Percentiles rank a stretch among this genome's conserved stretches.
Conservation (phyloP, 208 protist species). For the Crithidia sp. region DNA sequence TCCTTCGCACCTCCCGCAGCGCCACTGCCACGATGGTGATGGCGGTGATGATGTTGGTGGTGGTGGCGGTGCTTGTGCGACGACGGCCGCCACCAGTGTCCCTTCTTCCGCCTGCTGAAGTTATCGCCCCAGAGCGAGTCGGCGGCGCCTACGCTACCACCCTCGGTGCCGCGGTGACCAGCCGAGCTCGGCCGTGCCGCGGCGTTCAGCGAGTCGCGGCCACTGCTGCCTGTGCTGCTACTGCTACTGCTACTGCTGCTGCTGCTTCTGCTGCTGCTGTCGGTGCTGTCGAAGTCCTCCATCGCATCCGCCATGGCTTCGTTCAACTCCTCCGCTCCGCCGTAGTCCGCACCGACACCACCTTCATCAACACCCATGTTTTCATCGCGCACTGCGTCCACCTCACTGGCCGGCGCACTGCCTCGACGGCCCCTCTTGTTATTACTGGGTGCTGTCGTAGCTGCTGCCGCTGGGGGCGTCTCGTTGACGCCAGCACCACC, state of each 20-base stretch:
- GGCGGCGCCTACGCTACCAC: background rate
- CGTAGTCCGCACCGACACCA: conserved; percentile 16
- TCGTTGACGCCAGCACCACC: background rate
- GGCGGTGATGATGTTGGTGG: background rate
- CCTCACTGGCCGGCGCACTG: too few species aligned
- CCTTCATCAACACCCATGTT: conserved; percentile 8
- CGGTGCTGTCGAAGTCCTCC: conserved; percentile 15
- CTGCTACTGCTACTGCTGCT: conserved; percentile 4
- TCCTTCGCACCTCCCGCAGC: too few species aligned
- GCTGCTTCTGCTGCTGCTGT: conserved; percentile 15
- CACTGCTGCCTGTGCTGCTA: background rate
- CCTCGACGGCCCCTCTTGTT: too few species aligned
- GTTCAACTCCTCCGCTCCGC: conserved; percentile 14
- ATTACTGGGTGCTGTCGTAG: background rate
- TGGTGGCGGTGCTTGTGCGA: conserved; percentile 1
- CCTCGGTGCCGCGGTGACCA: background rate
- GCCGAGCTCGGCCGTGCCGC: background rate
- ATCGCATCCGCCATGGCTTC: conserved; percentile 2
- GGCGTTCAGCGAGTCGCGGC: background rate
- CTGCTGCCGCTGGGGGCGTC: background rate
- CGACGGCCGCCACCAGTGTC: conserved; percentile 14
- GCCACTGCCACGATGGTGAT: background rate
- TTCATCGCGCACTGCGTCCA: conserved; percentile 1
- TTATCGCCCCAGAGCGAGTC: background rate
- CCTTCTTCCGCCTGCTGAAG: background rate